Base-by-base conservation (phyloP, 2,329 filamentous ascomycete genomes). In the Cytospora chrysosperma region DNA sequence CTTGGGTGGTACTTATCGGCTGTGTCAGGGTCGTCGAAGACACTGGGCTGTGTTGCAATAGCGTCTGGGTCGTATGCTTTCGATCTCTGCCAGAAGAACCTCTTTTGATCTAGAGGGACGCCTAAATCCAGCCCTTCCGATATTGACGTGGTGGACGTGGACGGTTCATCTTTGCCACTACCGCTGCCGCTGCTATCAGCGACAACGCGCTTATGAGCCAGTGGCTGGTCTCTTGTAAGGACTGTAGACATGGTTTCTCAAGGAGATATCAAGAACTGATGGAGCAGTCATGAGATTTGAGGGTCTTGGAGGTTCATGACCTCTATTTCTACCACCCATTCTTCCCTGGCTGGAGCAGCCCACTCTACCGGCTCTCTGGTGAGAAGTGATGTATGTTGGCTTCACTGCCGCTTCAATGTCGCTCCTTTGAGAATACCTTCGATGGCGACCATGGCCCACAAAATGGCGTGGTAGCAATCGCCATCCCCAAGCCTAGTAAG, bases 21-120 rank as follows among this genome's bases (percentile, higher is more conserved):
- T 0, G 74, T 72, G 1, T 74, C 71, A 0, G 73, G 71, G 27
- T 78, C 75, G 53, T 79, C 77, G 37, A 76, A 79, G 1, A 79
- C 77, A 56, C 71, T 74, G 17, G 65, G 65, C 61, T 72, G 51
- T 0, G 77, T 79, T 1, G 76, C 77, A 6, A 76, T 71, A 17
- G 75, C 76, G 61, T 75, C 70, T 7, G 68, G 68, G 32, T 75
- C 71, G 24, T 73, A 69, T 2, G 47, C 32, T 7, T 60, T 69
- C 15, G 67, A 64, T 17, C 69, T 70, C 61, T 76, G 72, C 58
- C 72, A 78, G 65, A 71, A 76, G 56, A 76, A 77, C 6, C 68
- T 69, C 57, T 71, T 74, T 51, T 68, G 67, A 1, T 71, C 34
- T 4, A 70, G 28, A 0, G 73, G 66, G 7, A 67, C 71, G 0